Base-by-base conservation (phyloP, 2,329 filamentous ascomycete genomes). In the Thermothelomyces thermophilus region DNA sequence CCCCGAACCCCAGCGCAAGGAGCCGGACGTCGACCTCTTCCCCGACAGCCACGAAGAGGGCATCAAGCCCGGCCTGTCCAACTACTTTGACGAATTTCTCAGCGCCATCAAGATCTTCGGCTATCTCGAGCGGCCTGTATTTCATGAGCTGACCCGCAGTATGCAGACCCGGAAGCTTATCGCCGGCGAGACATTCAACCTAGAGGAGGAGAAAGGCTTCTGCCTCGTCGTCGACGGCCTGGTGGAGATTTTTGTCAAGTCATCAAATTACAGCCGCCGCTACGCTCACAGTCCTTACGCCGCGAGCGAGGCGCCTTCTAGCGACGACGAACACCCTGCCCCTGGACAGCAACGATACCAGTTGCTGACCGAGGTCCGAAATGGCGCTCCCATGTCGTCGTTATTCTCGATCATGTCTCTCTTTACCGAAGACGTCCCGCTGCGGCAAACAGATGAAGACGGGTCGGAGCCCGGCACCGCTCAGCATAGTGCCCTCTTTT, bases 31-130 rank as follows among this genome's bases (percentile, higher is more conserved):
- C 64, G 94, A 97, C 62, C 75, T 98, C 11, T 97, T 97, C 64
- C 90, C 93, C 3, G 91, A 97, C 62, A 84, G 86, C 3, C 88
- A 95, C 62, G 91, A 95, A 58, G 86, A 86, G 43, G 90, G 90
- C 55, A 83, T 83, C 26, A 98, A 98, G 67, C 84, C 90, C 0
- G 93, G 91, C 0, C 74, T 98, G 39, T 83, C 89, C n/a, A 98
- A 90, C 65, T 98, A 98, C 60, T 76, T 98, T 22, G 93, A 98
- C 68, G 94, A 98, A 66, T 98, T 98, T 61, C 73, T 98, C 19
- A 97, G 90, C 64, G 93, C 94, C 26, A 98, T 98, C 72, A 98
- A 97, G 68, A 93, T 98, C 51, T 98, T 98, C 69, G 93, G 93
- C 8, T 98, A 97, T 64, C 74, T 98, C 37, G 93, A 98, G 66